Evolutionary conservation across 2,329 filamentous ascomycete genomes (phyloP).

Genomic region (Colletotrichum ledebouriae): DNA sequence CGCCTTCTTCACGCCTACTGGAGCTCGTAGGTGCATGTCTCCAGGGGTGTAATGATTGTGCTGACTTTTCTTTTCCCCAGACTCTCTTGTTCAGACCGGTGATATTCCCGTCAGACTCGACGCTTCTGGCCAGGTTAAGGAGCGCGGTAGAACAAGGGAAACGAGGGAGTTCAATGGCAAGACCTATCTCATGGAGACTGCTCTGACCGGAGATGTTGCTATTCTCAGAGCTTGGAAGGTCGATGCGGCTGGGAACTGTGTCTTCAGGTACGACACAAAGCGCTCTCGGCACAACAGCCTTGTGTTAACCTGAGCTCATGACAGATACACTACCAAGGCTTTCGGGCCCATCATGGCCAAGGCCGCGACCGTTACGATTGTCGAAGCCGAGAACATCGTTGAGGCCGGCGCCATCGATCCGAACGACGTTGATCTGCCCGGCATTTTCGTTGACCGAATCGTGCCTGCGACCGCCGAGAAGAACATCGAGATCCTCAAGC

Average conservation of each 20-base stretch:
- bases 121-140: slow-evolving; percentile 69
- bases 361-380: slow-evolving; percentile 81
- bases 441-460: slow-evolving; percentile 86
- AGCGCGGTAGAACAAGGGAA: slow-evolving; percentile 76
- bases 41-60: rapidly evolving
- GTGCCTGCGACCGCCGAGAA: slow-evolving; percentile 80
- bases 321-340: slow-evolving; percentile 78
- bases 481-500: slow-evolving; percentile 77
- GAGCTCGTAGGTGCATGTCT: slow-evolving; percentile 64
- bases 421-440: slow-evolving; percentile 81
- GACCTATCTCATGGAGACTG: slow-evolving; percentile 82
- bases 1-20: slow-evolving; percentile 85
- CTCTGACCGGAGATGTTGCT: slow-evolving; percentile 81
- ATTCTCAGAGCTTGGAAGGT: slow-evolving; percentile 83
- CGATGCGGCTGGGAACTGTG: slow-evolving; percentile 82
- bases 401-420: slow-evolving; percentile 79
- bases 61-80: slow-evolving; percentile 47
- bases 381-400: slow-evolving; percentile 89
- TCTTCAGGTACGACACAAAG: slow-evolving; percentile 71
- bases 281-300: background rate
- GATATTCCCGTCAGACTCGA: slow-evolving; percentile 76
- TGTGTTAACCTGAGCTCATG: background rate
- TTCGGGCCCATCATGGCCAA: slow-evolving; percentile 86
- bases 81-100: slow-evolving; percentile 76
- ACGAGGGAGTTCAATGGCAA: slow-evolving; percentile 80